Base-by-base conservation (phyloP, 306 rosid genomes). In the Hippophae gyantsensis region DNA sequence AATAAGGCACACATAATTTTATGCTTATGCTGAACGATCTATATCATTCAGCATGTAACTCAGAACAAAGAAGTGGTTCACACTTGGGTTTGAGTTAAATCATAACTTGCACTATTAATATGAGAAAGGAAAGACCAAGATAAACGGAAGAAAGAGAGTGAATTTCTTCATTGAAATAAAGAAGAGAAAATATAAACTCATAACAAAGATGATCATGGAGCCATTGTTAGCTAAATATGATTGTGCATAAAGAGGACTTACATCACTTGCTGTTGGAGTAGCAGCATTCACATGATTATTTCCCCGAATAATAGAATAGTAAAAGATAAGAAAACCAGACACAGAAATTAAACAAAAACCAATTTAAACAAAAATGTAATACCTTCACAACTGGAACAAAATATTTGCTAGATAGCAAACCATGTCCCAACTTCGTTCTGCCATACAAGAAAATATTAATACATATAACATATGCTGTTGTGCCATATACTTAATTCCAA, bases 371-470 rank as follows among this genome's bases (percentile, higher is more conserved):
- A 10, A 27, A 49, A 5, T 42, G 23, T 18, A 74, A 56, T 70
- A 87, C 95, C 89, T 80, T 85, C 48, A 58, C 7, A 56, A 75
- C 77, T 10, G 86, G 96, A 71, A 80, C 38, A 61, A 89, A 87
- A 73, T 87, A 87, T 79, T 82, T 84, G 45, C 96, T 89, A 61
- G 96, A 84, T 23, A 87, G 82, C 77, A 84, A 67, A 74, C 96
- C 89, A 62, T 87, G 96, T 2, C 78, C 93, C 74, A 87, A 56
- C 70, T 87, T 87, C n/a, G 96, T 82, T 78, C 95, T 87, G 81
- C 55, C 66, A 74, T 50, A 45, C 56, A 57, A 73, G 48, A 48
- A 12, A 25, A 60, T 18, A 69, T 9, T 23, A 60, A 42, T 18
- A 18, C 23, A 52, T 5, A 12, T 10, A 11, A 48, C 6, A 2